Base-by-base conservation (phyloP, 202 grass and related monocot species). In the Carex sylvatica region DNA sequence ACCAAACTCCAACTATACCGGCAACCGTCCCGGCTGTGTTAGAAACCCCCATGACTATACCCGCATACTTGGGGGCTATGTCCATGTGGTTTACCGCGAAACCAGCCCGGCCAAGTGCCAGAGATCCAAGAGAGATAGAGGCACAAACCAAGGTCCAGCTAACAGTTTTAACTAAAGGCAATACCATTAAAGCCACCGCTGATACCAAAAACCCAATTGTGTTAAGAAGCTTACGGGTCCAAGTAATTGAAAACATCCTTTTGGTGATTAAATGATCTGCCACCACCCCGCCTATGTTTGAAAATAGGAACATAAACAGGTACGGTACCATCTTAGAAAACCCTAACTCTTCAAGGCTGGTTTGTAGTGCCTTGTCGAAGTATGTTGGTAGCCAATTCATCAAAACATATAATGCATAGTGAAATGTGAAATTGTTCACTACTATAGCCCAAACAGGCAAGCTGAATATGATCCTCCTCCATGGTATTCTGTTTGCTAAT, bases 321-420 rank as follows among this genome's bases (percentile, higher is more conserved):
- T 98, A 98, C 12, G 96, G 96, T 70, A 95, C 80, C 96, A 98
- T 98, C 83, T 98, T 98, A 44, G 90, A 95, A 47, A 90, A 95
- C 72, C 96, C 96, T 89, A 98, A 93, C 8, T 98, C 96, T 85
- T 98, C 90, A 69, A 98, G 92, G 83, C 92, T 98, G 11, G 90
- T 85, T 64, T 90, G 72, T 81, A 98, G 89, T 7, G 89, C 92
- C 14, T 93, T 71, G 64, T 95, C 96, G 18, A 93, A 98, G 79
- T 98, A 98, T 23, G 96, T 98, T 44, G 96, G 96, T 75, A 98
- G 83, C 96, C 96, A 98, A 62, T 98, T 98, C 92, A 98, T 93
- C 53, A 98, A 85, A 66, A 98, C 96, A 81, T 95, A 98, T 67
- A 98, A 80, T 53, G 96, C 96, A 66, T 98, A 98, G 79, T 98